phyloP scores from a whole-genome alignment of 2,329 filamentous ascomycete genomes.

The Colletotrichum truncatum region DNA sequence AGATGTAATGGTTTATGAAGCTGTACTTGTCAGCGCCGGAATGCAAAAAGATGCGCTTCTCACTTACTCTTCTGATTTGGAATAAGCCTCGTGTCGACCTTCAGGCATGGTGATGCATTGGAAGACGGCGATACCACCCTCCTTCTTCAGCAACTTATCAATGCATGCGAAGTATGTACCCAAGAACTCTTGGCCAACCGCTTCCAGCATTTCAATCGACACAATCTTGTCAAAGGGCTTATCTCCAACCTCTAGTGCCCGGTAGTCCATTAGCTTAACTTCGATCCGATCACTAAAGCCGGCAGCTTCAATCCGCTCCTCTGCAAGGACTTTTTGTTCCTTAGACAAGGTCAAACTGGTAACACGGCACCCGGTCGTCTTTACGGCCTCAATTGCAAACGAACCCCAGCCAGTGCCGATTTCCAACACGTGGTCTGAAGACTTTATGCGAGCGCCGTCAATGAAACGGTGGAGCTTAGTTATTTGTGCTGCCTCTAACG shows the following conservation, averaged over 20 bases:
- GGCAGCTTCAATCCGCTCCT: conserved; percentile 68
- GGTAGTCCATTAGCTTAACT: conserved; percentile 76
- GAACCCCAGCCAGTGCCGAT: conserved; percentile 82
- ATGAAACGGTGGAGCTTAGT: conserved; percentile 75
- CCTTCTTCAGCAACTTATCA: conserved; percentile 69
- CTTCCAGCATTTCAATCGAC: conserved; percentile 82
- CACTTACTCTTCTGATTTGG: conserved; percentile 69
- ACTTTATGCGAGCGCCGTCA: conserved; percentile 69
- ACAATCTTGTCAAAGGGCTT: conserved; percentile 74
- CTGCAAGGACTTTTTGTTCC: conserved; percentile 75
- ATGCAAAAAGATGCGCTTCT: background rate
- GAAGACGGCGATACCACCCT: conserved; percentile 74
- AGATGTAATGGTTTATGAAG: conserved; percentile 82
- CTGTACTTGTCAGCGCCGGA: conserved; percentile 39
- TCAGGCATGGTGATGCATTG: conserved; percentile 84
- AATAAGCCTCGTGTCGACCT: conserved; percentile 71
- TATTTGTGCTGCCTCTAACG: conserved; percentile 72
- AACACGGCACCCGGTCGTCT: conserved; percentile 72
- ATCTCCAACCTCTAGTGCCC: conserved; percentile 63
- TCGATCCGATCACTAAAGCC: conserved; percentile 69
- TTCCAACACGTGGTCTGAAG: conserved; percentile 75
- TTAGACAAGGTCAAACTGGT: conserved; percentile 74
- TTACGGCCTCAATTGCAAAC: conserved; percentile 76
- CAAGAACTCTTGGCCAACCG: conserved; percentile 74
- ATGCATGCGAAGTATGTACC: conserved; percentile 74